Evolutionary conservation across 2,329 filamentous ascomycete genomes (phyloP).

Genomic region (Sphaerulina populicola): DNA sequence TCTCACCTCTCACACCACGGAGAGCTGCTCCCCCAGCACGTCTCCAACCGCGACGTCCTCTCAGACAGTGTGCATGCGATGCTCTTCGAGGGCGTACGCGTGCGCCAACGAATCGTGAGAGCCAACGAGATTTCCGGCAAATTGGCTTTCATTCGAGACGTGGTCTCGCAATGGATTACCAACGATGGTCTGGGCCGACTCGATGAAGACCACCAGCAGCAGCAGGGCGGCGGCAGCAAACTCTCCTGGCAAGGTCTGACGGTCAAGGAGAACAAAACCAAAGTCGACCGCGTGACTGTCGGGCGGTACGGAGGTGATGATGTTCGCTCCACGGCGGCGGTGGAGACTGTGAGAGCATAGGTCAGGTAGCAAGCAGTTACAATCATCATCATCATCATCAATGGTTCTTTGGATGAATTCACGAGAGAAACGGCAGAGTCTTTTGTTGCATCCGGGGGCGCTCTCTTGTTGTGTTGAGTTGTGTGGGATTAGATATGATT

Average conservation of each 20-base stretch:
- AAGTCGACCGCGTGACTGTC: conserved; percentile 42
- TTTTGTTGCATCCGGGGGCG: background rate
- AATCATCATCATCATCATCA: no score
- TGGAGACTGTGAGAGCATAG: conserved; percentile 5
- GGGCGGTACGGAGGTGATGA: conserved; percentile 42
- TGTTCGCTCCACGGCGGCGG: background rate
- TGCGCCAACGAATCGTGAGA: conserved; percentile 48
- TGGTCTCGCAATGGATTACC: conserved; percentile 62
- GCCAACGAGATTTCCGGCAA: conserved; percentile 68
- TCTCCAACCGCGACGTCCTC: conserved; percentile 61
- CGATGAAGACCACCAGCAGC: conserved; percentile 21
- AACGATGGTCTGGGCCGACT: conserved; percentile 59
- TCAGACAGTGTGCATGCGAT: conserved; percentile 66
- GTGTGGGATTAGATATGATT: no score
- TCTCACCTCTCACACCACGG: conserved; percentile 56
- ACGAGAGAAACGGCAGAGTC: conserved; percentile 4
- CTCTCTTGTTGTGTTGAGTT: no score
- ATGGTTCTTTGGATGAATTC: no score
- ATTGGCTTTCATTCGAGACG: conserved; percentile 60
- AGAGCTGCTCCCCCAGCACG: conserved; percentile 54
- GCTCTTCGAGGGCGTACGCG: conserved; percentile 50
- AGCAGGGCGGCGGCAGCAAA: conserved; percentile 13
- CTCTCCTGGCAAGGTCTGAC: conserved; percentile 40
- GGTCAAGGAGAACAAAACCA: conserved; percentile 38
- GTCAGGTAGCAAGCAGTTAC: background rate